These are phyloP conservation scores for Conringia planisiliqua DNA, from an alignment of 345 rosid genomes.

Conservation along the genomic window DNA sequence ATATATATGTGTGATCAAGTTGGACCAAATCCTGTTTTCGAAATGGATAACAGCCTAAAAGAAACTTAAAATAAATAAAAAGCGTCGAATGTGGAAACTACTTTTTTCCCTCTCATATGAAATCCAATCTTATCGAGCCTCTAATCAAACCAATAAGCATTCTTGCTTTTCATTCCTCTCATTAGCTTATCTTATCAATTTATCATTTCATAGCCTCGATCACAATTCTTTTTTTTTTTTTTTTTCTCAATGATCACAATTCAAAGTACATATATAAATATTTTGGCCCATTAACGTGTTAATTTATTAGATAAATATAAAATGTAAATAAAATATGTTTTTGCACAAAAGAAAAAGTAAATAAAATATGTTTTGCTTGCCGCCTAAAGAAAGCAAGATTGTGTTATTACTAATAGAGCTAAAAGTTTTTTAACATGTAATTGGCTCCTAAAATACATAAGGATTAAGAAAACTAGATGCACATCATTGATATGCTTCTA, in stretches of 20 bases:
- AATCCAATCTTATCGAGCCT: slow-evolving; percentile 27
- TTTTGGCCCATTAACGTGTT: not conserved
- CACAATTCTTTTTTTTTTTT: too few species aligned
- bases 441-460: not conserved
- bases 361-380: not conserved
- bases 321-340: not conserved
- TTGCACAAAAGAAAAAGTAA: not conserved
- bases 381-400: not conserved
- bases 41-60: slow-evolving; percentile 30
- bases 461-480: not conserved
- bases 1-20: slow-evolving; percentile 4
- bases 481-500: not conserved
- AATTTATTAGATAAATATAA: not conserved
- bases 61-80: slow-evolving; percentile 17
- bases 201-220: slow-evolving; percentile 25
- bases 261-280: not conserved
- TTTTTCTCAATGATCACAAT: too few species aligned
- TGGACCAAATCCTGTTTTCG: slow-evolving; percentile 14
- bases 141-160: slow-evolving; percentile 37
- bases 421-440: not conserved
- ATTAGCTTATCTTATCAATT: slow-evolving; percentile 33
- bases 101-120: not conserved
- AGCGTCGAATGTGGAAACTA: slow-evolving; percentile 2
- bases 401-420: not conserved
- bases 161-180: slow-evolving; percentile 26